Evolutionary conservation across 805 yeast species (phyloP).

Genomic region (Saccharomycopsis sp.): DNA sequence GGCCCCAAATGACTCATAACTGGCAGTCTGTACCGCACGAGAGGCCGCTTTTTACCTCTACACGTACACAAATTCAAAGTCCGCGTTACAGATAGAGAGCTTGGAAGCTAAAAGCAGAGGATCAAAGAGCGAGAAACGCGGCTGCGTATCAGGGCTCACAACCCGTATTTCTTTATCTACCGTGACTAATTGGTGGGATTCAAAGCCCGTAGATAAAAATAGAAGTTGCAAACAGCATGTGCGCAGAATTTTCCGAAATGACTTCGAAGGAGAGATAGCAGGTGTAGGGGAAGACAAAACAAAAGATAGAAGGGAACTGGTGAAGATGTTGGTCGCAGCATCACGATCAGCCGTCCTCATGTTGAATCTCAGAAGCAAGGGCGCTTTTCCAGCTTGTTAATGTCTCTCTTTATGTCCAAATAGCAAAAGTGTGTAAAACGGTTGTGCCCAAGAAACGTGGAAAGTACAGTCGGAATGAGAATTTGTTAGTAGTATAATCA

Average conservation of each 20-base stretch:
- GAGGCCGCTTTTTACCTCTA: background rate
- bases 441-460: background rate
- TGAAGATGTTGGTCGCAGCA: background rate
- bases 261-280: background rate
- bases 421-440: background rate
- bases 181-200: background rate
- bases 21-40: background rate
- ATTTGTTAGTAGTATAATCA: background rate
- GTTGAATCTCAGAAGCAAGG: background rate
- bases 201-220: background rate
- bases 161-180: background rate
- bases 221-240: background rate
- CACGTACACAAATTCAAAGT: background rate
- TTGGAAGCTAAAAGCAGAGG: background rate
- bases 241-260: background rate
- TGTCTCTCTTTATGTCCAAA: background rate
- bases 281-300: background rate
- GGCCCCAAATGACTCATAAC: background rate
- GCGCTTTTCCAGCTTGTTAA: background rate
- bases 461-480: background rate
- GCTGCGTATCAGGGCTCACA: background rate
- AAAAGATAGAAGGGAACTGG: background rate
- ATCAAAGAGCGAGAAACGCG: background rate
- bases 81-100: background rate
- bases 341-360: background rate